These are phyloP conservation scores for Aspergillus hortae DNA, from an alignment of 2,329 filamentous ascomycete genomes.

Conservation along the genomic window DNA sequence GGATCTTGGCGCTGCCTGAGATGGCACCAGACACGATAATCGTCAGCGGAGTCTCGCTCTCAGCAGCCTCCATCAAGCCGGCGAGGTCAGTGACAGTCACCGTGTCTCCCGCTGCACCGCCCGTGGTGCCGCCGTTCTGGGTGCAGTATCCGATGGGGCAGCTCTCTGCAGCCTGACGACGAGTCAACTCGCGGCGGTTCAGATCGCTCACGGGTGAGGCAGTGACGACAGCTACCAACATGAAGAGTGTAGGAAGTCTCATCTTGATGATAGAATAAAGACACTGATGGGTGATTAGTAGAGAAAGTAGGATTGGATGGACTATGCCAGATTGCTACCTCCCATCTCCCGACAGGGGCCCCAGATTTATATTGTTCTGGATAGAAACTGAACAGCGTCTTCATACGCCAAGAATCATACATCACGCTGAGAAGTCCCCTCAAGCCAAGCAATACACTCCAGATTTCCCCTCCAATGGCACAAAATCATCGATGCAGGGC, in stretches of 20 bases:
- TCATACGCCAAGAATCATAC: neutral
- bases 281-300: neutral
- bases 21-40: neutral
- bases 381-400: neutral
- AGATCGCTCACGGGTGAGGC: neutral
- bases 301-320: neutral
- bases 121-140: neutral
- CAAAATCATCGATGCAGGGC: too few species aligned
- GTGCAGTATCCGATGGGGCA: neutral
- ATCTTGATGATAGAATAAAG: neutral
- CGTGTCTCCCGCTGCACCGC: neutral
- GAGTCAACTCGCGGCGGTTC: neutral
- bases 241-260: neutral
- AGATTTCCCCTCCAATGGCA: neutral
- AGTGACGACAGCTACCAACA: neutral
- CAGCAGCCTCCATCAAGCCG: neutral
- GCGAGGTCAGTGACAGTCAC: neutral
- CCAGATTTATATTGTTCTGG: neutral
- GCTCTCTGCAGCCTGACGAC: neutral
- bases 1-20: neutral
- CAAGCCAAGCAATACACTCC: neutral
- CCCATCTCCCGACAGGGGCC: neutral
- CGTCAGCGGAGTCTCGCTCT: neutral
- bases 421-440: neutral
- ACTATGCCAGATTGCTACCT: neutral